phyloP scores from a whole-genome alignment of 495 filamentous ascomycete species.

The Parmelia sp. region DNA sequence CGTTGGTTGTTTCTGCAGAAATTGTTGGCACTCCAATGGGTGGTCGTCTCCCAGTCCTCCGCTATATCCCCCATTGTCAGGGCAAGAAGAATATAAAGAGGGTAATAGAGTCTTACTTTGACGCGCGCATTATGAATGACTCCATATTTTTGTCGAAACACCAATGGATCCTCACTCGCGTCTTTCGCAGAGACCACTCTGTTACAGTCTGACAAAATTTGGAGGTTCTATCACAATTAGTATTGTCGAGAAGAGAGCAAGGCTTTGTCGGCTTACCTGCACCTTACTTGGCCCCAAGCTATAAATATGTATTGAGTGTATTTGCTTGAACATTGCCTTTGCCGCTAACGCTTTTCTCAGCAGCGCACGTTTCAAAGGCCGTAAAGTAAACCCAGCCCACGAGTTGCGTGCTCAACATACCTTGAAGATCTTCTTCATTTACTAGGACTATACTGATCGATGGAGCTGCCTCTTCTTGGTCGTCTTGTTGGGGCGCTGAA shows the following conservation, averaged over 20 bases:
- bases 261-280: constrained; percentile 41
- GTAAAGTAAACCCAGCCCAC: neutral
- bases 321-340: constrained; percentile 59
- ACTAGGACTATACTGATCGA: constrained; percentile 62
- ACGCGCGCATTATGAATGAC: constrained; percentile 60
- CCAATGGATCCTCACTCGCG: constrained; percentile 56
- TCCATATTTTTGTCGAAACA: constrained; percentile 56
- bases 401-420: constrained; percentile 36
- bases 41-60: constrained; percentile 35
- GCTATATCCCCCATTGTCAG: constrained; percentile 33
- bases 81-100: neutral
- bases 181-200: constrained; percentile 50
- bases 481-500: constrained; percentile 50
- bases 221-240: constrained; percentile 49
- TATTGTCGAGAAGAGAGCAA: constrained; percentile 2
- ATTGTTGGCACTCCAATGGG: constrained; percentile 29
- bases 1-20: constrained; percentile 19
- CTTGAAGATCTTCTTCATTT: constrained; percentile 72
- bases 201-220: constrained; percentile 62
- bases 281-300: constrained; percentile 66
- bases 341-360: constrained; percentile 44
- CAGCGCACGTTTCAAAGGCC: neutral
- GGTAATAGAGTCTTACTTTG: constrained; percentile 42
- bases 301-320: constrained; percentile 79
- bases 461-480: constrained; percentile 35